These are phyloP conservation scores for Calendula officinalis DNA, from an alignment of 129 eudicot genomes.

Conservation along the genomic window DNA sequence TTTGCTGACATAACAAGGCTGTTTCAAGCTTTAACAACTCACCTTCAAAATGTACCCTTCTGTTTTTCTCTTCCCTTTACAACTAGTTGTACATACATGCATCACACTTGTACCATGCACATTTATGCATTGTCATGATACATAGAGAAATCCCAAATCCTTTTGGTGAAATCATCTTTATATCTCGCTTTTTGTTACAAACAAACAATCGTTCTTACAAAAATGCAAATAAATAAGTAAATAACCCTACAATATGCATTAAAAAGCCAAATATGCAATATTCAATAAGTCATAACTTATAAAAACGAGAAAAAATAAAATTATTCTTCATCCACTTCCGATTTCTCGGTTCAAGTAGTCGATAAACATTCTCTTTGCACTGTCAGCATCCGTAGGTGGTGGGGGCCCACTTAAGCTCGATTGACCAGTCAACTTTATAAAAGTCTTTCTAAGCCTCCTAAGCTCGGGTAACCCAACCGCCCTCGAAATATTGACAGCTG, in stretches of 20 bases:
- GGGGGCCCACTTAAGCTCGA: slow-evolving; percentile 94
- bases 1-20: slow-evolving; percentile 9
- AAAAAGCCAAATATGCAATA: background rate
- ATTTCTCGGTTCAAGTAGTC: slow-evolving; percentile 92
- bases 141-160: background rate
- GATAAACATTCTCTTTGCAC: slow-evolving; percentile 93
- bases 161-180: background rate
- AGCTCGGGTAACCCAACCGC: slow-evolving; percentile 86
- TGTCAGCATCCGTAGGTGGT: slow-evolving; percentile 88
- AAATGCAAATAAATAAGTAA: background rate
- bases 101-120: slow-evolving; percentile 8
- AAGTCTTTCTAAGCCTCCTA: slow-evolving; percentile 79
- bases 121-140: background rate
- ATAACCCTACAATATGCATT: background rate
- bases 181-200: background rate
- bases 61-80: background rate
- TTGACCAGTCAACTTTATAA: slow-evolving; percentile 83
- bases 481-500: slow-evolving; percentile 51
- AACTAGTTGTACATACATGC: background rate
- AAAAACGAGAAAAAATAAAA: background rate
- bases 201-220: background rate
- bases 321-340: slow-evolving; percentile 48
- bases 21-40: slow-evolving; percentile 9
- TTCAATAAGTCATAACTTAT: slow-evolving; percentile 16
- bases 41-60: slow-evolving; percentile 8